These are phyloP conservation scores for Recurvomyces mirabilis DNA, from an alignment of 495 filamentous ascomycete genomes.

Conservation along the genomic window DNA sequence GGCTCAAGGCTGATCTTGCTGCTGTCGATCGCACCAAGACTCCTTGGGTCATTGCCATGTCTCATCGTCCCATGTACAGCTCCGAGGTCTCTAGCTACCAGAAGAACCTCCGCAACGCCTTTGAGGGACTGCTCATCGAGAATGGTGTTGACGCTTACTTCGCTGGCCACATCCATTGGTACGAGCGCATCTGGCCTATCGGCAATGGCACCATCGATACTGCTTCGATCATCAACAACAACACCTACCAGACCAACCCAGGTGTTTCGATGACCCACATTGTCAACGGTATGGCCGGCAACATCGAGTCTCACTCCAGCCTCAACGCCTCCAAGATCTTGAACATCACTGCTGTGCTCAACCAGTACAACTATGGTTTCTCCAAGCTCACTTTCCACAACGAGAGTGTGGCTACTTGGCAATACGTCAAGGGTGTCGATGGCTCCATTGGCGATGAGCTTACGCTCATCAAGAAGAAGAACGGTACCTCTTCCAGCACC, in stretches of 20 bases:
- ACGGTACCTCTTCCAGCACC: too few relatives aligned
- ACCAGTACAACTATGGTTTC: slow-evolving; percentile 39
- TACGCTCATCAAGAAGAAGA: slow-evolving; percentile 32
- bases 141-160: slow-evolving; percentile 52
- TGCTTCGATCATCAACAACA: slow-evolving; percentile 32
- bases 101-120: slow-evolving; percentile 31
- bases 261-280: slow-evolving; percentile 26
- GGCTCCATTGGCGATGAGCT: slow-evolving; percentile 36
- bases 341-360: slow-evolving; percentile 39
- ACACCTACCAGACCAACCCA: slow-evolving; percentile 31
- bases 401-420: slow-evolving; percentile 34
- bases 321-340: slow-evolving; percentile 26
- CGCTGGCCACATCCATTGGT: slow-evolving; percentile 53
- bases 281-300: slow-evolving; percentile 20
- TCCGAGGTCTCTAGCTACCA: slow-evolving; percentile 20
- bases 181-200: slow-evolving; percentile 38
- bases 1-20: slow-evolving; percentile 18
- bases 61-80: slow-evolving; percentile 53
- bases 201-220: slow-evolving; percentile 13
- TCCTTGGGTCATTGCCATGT: slow-evolving; percentile 48
- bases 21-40: slow-evolving; percentile 32
- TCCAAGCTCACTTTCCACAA: slow-evolving; percentile 39
- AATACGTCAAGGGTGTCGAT: slow-evolving; percentile 37
- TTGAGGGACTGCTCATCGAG: slow-evolving; percentile 32
- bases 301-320: slow-evolving; percentile 22